A percentile compares a stretch with the other conserved stretches of the same genome.
phyloP scores from a whole-genome alignment of 139 green algal genomes.

The Gonium pectorale region DNA sequence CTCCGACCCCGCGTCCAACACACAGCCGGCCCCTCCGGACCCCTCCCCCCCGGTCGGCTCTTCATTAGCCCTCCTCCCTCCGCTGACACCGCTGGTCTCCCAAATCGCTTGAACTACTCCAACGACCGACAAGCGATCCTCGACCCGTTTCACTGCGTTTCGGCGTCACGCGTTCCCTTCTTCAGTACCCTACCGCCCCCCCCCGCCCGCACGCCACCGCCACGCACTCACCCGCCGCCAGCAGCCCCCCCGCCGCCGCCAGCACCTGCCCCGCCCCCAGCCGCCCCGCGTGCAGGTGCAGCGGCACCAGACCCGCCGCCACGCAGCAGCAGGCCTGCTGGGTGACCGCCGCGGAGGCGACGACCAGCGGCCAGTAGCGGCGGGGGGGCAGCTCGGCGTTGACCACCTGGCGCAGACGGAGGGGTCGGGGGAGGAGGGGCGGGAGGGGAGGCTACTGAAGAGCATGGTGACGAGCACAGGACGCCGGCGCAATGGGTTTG shows the following conservation, averaged over 20 bases:
- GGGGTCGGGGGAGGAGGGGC: not conserved
- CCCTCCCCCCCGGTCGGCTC: no score
- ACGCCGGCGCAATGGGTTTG: no score
- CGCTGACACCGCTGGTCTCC: no score
- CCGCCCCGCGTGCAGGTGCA: constrained; percentile 48
- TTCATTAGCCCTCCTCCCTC: no score
- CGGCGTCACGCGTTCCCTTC: no score
- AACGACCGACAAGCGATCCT: no score
- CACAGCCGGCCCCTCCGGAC: no score
- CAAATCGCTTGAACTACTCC: no score
- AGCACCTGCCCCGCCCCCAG: not conserved
- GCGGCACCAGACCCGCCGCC: constrained; percentile 59
- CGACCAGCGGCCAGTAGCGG: constrained; percentile 78
- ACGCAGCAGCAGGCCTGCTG: constrained; percentile 82
- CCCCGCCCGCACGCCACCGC: not conserved
- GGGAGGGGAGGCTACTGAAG: not conserved
- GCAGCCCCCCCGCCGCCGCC: not conserved
- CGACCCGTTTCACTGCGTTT: no score
- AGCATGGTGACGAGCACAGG: no score
- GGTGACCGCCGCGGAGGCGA: constrained; percentile 69
- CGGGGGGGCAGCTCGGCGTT: constrained; percentile 66
- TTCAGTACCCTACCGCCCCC: not conserved
- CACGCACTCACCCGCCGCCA: constrained; percentile 10
- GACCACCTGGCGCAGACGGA: constrained; percentile 59
- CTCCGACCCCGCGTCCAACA: no score